These are phyloP conservation scores for Trichoderma citrinoviride DNA, from an alignment of 2,329 filamentous ascomycete species.

Conservation along the genomic window DNA sequence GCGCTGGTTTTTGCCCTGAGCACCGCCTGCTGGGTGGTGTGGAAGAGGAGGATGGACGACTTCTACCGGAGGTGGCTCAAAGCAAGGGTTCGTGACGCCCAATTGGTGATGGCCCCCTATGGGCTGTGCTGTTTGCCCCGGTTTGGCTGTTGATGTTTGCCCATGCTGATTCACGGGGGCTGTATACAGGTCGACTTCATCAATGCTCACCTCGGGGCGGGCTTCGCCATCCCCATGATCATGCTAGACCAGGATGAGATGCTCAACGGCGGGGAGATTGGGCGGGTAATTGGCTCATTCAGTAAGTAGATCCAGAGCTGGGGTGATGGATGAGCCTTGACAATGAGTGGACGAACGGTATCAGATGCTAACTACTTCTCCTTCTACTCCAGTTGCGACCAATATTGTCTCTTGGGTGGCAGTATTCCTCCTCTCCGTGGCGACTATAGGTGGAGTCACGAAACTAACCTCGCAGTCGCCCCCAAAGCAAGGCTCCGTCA, in stretches of 20 bases:
- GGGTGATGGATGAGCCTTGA: no score
- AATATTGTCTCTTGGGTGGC: conserved; percentile 31
- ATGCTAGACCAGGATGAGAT: conserved; percentile 42
- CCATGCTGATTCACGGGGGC: background rate
- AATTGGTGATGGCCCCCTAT: background rate
- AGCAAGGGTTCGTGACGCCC: conserved; percentile 32
- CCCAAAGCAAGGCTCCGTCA: background rate
- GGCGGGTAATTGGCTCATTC: conserved; percentile 44
- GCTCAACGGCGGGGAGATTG: conserved; percentile 37
- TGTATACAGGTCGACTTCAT: conserved; percentile 46
- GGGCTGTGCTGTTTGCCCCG: background rate
- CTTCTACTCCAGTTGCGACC: conserved; percentile 10
- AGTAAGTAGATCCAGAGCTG: conserved; percentile 33
- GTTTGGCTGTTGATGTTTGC: background rate
- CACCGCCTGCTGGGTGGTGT: conserved; percentile 28
- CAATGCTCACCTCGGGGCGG: conserved; percentile 51
- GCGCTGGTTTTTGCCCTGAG: conserved; percentile 39
- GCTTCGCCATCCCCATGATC: conserved; percentile 50
- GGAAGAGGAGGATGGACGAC: conserved; percentile 24
- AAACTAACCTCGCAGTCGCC: background rate
- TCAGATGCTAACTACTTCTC: background rate
- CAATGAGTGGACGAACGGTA: no score
- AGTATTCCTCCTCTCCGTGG: conserved; percentile 31
- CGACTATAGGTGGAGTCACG: conserved; percentile 6
- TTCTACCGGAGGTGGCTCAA: conserved; percentile 36